phyloP scores from a whole-genome alignment of 495 filamentous ascomycete genomes.

The Daldinia concentrica region DNA sequence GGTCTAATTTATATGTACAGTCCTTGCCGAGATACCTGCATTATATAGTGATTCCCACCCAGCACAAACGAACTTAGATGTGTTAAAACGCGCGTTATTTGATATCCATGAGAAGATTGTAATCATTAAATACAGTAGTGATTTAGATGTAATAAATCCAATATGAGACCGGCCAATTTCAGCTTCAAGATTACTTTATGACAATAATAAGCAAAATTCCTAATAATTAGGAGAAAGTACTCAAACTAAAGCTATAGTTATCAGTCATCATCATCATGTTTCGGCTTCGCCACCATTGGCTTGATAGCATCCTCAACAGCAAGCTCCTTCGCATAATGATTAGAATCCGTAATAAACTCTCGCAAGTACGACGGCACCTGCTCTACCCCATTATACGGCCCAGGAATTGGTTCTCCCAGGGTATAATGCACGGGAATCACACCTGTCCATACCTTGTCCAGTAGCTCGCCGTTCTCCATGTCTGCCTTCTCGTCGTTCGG shows the following conservation, averaged over 20 bases:
- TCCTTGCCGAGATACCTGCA: too few relatives aligned
- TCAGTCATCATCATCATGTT: conserved; percentile 27
- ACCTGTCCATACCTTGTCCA: conserved; percentile 76
- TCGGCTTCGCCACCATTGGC: conserved; percentile 44
- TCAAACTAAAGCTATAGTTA: too few relatives aligned
- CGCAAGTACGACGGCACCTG: conserved; percentile 70
- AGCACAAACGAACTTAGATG: too few relatives aligned
- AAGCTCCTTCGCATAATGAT: conserved; percentile 59
- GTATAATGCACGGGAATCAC: conserved; percentile 78
- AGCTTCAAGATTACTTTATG: neutral
- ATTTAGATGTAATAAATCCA: neutral
- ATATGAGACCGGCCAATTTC: neutral
- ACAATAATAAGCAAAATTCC: neutral
- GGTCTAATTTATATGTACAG: too few relatives aligned
- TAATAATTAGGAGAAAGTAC: too few relatives aligned
- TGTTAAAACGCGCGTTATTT: too few relatives aligned
- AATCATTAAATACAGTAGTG: neutral
- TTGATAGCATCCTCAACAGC: conserved; percentile 60
- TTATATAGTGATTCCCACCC: too few relatives aligned
- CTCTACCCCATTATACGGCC: conserved; percentile 66
- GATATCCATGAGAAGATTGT: too few relatives aligned
- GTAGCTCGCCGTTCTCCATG: conserved; percentile 66
- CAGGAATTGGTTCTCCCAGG: conserved; percentile 74
- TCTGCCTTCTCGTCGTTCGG: conserved; percentile 79
- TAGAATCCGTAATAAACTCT: conserved; percentile 64